Evolutionary conservation across 1,139 yeast genomes (phyloP), one percentile per base, ranked within the genome.

Genomic region (Yarrowia galli): DNA sequence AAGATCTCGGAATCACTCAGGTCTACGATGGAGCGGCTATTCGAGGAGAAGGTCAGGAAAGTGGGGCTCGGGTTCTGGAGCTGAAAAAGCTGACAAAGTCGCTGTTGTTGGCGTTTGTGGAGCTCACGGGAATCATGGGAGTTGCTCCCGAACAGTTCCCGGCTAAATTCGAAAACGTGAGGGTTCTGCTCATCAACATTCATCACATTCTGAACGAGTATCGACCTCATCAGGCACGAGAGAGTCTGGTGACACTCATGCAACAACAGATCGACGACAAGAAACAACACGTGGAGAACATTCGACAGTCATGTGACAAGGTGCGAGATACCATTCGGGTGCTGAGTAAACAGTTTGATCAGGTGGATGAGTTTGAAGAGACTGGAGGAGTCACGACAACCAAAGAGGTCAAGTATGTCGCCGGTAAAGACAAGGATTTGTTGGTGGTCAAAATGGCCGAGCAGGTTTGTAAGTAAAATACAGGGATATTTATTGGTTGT

Each of bases 221-320:
- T 77, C 81, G 97, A 69, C 97, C 97, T 0, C 97, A 92, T 76
- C 97, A 92, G 75, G 88, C 93, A 9, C 82, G 97, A 60, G 97
- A 92, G 73, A 87, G 92, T 69, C 82, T 92, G 72, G 88, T 90
- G 63, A 82, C 88, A 83, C 79, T 90, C 68, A 80, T 92, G 76
- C 87, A 85, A 73, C 87, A 86, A 67, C 79, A 79, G 68, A 75
- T 79, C 25, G 74, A 71, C 20, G 69, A 69, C 38, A 72, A 72
- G 54, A 69, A 71, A n/a, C 69, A 69, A 36, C 73, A 74, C 43
- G 73, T 74, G 15, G 75, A 69, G 9, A 70, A 69, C 16, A 70
- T 76, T 60, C 72, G 72, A 18, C 66, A 67, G 25, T 70, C 74
- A 13, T 76, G 75, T 67, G 69, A 67, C 16, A 72, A 68, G n/a